Evolutionary conservation across 2,329 filamentous ascomycete genomes (phyloP).

Genomic region (Hymenotorrendiella dingleyae): DNA sequence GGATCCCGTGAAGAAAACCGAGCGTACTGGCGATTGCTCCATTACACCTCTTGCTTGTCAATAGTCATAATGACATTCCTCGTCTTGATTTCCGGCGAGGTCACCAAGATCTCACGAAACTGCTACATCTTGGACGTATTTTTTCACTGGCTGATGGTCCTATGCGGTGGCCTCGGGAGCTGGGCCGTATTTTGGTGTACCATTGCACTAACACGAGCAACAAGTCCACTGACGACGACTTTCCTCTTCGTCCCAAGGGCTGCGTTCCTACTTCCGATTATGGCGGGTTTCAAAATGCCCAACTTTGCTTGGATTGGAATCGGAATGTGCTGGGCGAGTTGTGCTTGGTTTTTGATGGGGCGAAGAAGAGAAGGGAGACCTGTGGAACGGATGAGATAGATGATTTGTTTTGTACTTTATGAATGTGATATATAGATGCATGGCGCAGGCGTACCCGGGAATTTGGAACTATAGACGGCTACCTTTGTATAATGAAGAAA

Average conservation of each 20-base stretch:
- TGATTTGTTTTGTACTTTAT: conserved; percentile 7
- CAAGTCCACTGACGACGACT: conserved; percentile 42
- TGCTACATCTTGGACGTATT: conserved; percentile 49
- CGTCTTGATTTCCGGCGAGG: conserved; percentile 43
- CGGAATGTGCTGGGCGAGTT: conserved; percentile 42
- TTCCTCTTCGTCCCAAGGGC: conserved; percentile 44
- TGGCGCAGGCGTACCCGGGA: conserved; percentile 1
- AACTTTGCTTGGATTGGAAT: conserved; percentile 47
- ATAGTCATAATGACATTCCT: conserved; percentile 43
- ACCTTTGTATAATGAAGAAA: too few relatives aligned
- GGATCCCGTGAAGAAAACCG: conserved; percentile 40
- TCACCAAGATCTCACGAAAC: conserved; percentile 42
- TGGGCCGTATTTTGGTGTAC: conserved; percentile 44
- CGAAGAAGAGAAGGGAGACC: conserved; percentile 34
- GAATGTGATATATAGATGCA: conserved; percentile 1
- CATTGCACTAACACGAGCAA: conserved; percentile 42
- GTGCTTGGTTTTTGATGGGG: conserved; percentile 42
- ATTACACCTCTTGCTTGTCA: conserved; percentile 45
- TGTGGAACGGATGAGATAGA: conserved; percentile 21
- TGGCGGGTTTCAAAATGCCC: conserved; percentile 42
- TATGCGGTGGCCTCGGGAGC: conserved; percentile 40
- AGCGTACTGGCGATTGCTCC: conserved; percentile 45
- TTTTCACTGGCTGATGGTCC: conserved; percentile 49
- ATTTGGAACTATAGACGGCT: too few relatives aligned
- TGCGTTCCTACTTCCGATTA: conserved; percentile 42